phyloP scores from a whole-genome alignment of 108 stramenopile species.

The Nitzschia sp. region DNA sequence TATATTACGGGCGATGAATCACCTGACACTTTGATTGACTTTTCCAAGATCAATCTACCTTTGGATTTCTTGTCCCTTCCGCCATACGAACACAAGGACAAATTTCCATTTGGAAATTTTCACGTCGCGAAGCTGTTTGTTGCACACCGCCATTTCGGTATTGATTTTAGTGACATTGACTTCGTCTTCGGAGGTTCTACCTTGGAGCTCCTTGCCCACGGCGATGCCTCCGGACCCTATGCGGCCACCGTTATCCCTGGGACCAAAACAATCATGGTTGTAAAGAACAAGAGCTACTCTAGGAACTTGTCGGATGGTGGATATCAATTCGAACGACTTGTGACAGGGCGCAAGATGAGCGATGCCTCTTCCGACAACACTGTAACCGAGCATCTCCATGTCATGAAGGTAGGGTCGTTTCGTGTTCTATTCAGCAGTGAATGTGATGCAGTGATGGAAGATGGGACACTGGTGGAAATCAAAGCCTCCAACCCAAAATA shows the following conservation, averaged over 20 bases:
- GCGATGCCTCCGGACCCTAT: not conserved
- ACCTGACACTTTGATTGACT: not conserved
- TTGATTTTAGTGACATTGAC: constrained; percentile 13
- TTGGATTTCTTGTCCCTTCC: not conserved
- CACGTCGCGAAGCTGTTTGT: not conserved
- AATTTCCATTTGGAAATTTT: not conserved
- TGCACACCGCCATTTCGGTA: not conserved
- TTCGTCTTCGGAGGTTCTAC: constrained; percentile 36
- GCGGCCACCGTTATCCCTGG: constrained; percentile 4
- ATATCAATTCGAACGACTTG: constrained; percentile 35
- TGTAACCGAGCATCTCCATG: constrained; percentile 15
- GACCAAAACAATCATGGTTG: constrained; percentile 22
- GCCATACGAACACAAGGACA: not conserved
- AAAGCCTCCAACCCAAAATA: constrained; percentile 19
- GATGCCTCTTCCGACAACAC: constrained; percentile 7
- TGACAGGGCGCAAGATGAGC: constrained; percentile 19
- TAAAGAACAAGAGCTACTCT: constrained; percentile 8
- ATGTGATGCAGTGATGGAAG: constrained; percentile 26
- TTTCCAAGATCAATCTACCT: not conserved
- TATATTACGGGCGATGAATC: not conserved
- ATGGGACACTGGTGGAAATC: constrained; percentile 23
- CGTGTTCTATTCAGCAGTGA: constrained; percentile 22
- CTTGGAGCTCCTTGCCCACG: constrained; percentile 16
- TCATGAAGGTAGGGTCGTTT: constrained; percentile 14
- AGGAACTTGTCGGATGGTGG: constrained; percentile 18